Conservation (phyloP, 1,284 basidiomycete genomes). For the Heterobasidion annosum region DNA sequence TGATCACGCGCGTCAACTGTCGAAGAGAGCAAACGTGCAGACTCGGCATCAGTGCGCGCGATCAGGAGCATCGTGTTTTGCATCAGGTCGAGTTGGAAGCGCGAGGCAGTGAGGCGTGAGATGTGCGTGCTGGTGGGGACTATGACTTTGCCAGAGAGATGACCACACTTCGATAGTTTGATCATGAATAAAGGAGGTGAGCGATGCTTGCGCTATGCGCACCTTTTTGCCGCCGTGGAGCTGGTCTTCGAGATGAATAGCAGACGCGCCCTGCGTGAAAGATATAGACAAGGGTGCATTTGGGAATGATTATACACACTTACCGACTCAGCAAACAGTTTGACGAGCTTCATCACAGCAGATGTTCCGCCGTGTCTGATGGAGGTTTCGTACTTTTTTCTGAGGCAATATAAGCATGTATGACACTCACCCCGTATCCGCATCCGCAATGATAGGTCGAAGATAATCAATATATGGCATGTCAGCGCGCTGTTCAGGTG, state of each 20-base stretch:
- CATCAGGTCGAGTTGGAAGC: conserved; percentile 85
- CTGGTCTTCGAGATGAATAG: conserved; percentile 89
- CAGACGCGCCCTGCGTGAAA: conserved; percentile 64
- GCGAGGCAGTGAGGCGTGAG: conserved; percentile 73
- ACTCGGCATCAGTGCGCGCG: conserved; percentile 88
- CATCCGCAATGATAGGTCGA: conserved; percentile 90
- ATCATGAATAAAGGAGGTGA: background rate
- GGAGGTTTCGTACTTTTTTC: conserved; percentile 1
- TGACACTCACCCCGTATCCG: conserved; percentile 75
- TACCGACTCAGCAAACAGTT: conserved; percentile 85
- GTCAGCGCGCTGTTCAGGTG: conserved; percentile 54
- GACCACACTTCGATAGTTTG: conserved; percentile 57
- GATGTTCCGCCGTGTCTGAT: conserved; percentile 86
- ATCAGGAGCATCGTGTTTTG: conserved; percentile 85
- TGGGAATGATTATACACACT: conserved; percentile 13
- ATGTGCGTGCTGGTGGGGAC: conserved; percentile 85
- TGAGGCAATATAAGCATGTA: conserved; percentile 1
- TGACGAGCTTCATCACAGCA: conserved; percentile 94
- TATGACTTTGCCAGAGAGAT: conserved; percentile 89
- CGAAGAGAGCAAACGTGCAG: conserved; percentile 79
- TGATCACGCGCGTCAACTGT: conserved; percentile 74
- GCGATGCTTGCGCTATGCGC: background rate
- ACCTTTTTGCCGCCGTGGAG: conserved; percentile 87
- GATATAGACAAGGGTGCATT: background rate
- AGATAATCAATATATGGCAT: conserved; percentile 83